Conservation (phyloP, 805 yeast genomes). For the Ascoidea rubescens region DNA sequence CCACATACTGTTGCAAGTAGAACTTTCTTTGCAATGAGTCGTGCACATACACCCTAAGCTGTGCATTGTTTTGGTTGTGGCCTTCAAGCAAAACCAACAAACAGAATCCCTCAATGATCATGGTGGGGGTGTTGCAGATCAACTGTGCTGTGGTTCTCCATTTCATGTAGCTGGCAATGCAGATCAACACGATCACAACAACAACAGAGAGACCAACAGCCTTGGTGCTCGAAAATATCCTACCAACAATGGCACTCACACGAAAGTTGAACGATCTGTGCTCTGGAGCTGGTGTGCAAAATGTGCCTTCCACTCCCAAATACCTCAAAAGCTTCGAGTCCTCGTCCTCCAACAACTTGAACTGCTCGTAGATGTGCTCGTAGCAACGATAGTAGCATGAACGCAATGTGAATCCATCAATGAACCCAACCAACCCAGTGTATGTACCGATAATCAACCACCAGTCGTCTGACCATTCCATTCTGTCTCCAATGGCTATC, state of each 20-base stretch:
- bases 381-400: constrained; percentile 21
- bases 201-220: constrained; percentile 18
- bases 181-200: constrained; percentile 18
- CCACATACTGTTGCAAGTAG: constrained; percentile 1
- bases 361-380: constrained; percentile 12
- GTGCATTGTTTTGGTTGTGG: constrained; percentile 14
- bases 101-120: constrained; percentile 29
- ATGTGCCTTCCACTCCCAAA: constrained; percentile 14
- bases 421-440: constrained; percentile 28
- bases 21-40: constrained; percentile 2
- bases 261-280: constrained; percentile 12
- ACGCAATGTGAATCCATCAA: constrained; percentile 28
- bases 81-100: constrained; percentile 24
- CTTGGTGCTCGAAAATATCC: constrained; percentile 19
- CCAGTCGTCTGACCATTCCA: constrained; percentile 26
- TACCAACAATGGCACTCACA: constrained; percentile 16
- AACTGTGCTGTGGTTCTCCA: constrained; percentile 29
- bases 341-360: constrained; percentile 17
- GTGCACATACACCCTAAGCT: constrained; percentile 2
- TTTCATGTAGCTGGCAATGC: constrained; percentile 19
- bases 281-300: constrained; percentile 5
- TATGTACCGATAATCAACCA: constrained; percentile 34
- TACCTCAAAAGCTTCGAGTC: constrained; percentile 19
- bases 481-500: constrained; percentile 22
- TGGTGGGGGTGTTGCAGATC: constrained; percentile 26